Evolutionary conservation across 148 eudicot genomes (phyloP).

Genomic region (Rhododendron molle): DNA sequence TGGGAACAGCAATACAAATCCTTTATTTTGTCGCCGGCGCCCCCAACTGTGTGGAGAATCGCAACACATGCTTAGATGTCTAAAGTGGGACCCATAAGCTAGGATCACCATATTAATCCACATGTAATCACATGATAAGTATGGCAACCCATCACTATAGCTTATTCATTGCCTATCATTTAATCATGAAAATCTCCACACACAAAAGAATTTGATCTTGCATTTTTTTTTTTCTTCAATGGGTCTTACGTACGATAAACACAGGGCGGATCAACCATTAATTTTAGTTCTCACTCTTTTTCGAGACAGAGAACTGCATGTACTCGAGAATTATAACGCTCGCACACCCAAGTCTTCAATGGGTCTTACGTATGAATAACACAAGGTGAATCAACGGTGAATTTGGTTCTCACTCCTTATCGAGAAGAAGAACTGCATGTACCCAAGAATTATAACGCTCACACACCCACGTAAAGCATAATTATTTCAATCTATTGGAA

Average conservation of each 20-base stretch:
- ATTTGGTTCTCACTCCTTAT: not conserved
- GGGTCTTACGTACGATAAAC: not conserved
- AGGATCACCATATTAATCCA: constrained; percentile 11
- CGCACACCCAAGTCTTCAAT: not conserved
- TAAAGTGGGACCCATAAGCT: constrained; percentile 6
- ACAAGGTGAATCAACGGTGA: not conserved
- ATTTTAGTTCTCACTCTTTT: not conserved
- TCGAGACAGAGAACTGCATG: not conserved
- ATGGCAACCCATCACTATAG: not conserved
- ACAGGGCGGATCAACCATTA: not conserved
- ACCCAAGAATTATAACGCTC: not conserved
- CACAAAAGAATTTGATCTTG: not conserved
- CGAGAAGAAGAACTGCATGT: not conserved
- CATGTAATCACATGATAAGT: constrained; percentile 15
- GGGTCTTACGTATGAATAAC: not conserved
- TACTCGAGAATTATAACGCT: not conserved
- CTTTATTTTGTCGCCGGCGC: not conserved
- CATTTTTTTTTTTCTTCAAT: not conserved
- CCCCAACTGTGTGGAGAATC: not conserved
- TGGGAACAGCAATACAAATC: not conserved
- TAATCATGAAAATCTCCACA: not conserved
- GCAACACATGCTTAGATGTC: constrained; percentile 1
- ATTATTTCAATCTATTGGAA: not conserved
- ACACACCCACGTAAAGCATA: not conserved
- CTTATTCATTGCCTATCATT: not conserved